Base-by-base conservation (phyloP, 352 stramenopile genomes). In the Globisporangium recalcitrans region DNA sequence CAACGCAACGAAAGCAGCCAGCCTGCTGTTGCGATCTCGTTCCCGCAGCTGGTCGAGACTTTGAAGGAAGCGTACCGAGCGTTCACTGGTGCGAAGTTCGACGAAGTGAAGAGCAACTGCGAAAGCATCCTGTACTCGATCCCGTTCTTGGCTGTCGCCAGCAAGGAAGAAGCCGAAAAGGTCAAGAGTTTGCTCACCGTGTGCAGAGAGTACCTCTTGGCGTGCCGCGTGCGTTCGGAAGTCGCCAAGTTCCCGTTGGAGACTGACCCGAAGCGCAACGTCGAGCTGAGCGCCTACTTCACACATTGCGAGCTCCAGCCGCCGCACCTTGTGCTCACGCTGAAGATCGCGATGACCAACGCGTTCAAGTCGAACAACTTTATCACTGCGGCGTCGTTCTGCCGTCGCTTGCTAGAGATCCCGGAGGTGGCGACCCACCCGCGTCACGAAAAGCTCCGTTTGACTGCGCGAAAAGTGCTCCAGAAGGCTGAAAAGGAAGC, bases 321-420 rank as follows among this genome's bases (percentile, higher is more conserved):
- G 27, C 87, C 95, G 46, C 98, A 99, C 74, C 74, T 99, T 60
- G 80, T 99, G 58, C 87, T 99, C 47, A 98, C 97, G 31, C 90
- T 99, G 22, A 98, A 98, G 75, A 98, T 98, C 73, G 98, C 98
- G 21, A 99, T 99, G 97, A 98, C 96, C 48, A 97, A 96, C 62
- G 90, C 97, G 34, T 99, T 99, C 81, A 99, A 99, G 82, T 91
- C 97, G 64, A 98, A 98, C 82, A 99, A 99, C 74, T 99, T 98
- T 68, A 99, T 99, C 79, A 97, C 95, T 21, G 97, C 97, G 22
- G 97, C 97, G 38, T 97, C 92, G 62, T 99, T 99, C 83, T 98
- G 97, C n/a, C 90, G 96, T 42, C 90, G 97, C n/a, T 70, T 99
- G 70, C 77, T 99, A 24, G 97, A 99, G 70, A 95, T 99, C 52